Percentiles rank a stretch among this genome's conserved stretches.
Evolutionary conservation across 225 moss, liverwort and hornwort species (phyloP).

Genomic region (Straminergon stramineum): DNA sequence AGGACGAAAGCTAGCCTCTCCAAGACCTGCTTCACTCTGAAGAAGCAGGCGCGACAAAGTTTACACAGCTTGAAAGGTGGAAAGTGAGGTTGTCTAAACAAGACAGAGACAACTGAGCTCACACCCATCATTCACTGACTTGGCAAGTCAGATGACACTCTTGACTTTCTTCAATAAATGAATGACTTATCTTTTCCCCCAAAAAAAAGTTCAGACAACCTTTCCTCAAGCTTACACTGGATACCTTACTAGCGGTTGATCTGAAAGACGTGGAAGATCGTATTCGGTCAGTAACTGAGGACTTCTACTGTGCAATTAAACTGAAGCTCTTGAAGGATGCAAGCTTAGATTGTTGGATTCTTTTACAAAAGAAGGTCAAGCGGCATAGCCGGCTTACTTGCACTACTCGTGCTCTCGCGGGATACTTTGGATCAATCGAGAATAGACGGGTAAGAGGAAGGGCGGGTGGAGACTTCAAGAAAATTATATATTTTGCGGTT

Average conservation of each 20-base stretch:
- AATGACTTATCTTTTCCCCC: not conserved
- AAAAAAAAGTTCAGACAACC: not conserved
- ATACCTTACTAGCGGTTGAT: not conserved
- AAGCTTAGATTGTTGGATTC: not conserved
- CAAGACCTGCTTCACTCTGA: not conserved
- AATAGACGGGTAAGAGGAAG: not conserved
- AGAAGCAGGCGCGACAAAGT: not conserved
- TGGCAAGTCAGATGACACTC: not conserved
- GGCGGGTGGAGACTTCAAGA: not conserved
- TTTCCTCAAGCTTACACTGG: not conserved
- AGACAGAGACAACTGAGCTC: constrained; percentile 1
- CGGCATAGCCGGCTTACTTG: not conserved
- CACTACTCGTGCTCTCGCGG: not conserved
- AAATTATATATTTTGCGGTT: not conserved
- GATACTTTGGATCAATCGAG: not conserved
- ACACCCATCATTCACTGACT: not conserved
- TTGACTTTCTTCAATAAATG: not conserved
- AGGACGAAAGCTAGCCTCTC: not conserved
- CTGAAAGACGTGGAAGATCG: not conserved
- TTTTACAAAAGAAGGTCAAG: not conserved
- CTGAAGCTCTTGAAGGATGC: not conserved
- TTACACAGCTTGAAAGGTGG: constrained; percentile 5
- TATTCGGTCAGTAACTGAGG: not conserved
- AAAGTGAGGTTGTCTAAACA: not conserved
- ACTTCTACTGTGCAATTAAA: not conserved